Evolutionary conservation across 257 asterid species (phyloP).

Genomic region (Asclepias syriaca): DNA sequence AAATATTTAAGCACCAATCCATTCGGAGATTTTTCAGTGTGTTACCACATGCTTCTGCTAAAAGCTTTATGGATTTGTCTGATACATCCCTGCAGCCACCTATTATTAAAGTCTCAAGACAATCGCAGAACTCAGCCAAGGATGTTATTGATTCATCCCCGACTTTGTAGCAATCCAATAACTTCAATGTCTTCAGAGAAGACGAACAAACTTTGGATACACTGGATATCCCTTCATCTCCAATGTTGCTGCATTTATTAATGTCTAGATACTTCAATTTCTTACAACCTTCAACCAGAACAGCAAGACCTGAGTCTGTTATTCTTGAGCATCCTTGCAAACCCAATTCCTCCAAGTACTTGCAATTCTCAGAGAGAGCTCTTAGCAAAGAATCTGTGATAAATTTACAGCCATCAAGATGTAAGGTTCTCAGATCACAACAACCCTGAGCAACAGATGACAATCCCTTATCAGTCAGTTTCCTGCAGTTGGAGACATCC

Average conservation of each 20-base stretch:
- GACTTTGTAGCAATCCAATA: constrained; percentile 72
- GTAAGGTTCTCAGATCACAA: constrained; percentile 54
- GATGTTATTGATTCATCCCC: constrained; percentile 63
- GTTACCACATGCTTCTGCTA: constrained; percentile 52
- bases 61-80: constrained; percentile 54
- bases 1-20: constrained; percentile 89
- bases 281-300: constrained; percentile 71
- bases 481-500: constrained; percentile 86
- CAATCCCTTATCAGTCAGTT: constrained; percentile 77
- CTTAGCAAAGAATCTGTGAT: constrained; percentile 54
- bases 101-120: constrained; percentile 60
- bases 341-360: constrained; percentile 57
- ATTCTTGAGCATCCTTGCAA: constrained; percentile 72
- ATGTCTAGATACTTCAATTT: constrained; percentile 60
- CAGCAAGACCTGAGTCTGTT: constrained; percentile 68
- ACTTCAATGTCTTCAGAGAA: constrained; percentile 55
- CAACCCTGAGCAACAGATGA: constrained; percentile 69
- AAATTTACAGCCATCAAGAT: constrained; percentile 70
- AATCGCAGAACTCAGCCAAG: constrained; percentile 54
- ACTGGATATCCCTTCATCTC: constrained; percentile 55
- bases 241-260: constrained; percentile 75
- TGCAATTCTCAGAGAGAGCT: constrained; percentile 69
- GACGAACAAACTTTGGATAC: constrained; percentile 61
- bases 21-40: constrained; percentile 74
- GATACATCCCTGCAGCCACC: constrained; percentile 84